These are phyloP conservation scores for Diaporthe aspalathi DNA, from an alignment of 2,329 filamentous ascomycete species.

Conservation along the genomic window DNA sequence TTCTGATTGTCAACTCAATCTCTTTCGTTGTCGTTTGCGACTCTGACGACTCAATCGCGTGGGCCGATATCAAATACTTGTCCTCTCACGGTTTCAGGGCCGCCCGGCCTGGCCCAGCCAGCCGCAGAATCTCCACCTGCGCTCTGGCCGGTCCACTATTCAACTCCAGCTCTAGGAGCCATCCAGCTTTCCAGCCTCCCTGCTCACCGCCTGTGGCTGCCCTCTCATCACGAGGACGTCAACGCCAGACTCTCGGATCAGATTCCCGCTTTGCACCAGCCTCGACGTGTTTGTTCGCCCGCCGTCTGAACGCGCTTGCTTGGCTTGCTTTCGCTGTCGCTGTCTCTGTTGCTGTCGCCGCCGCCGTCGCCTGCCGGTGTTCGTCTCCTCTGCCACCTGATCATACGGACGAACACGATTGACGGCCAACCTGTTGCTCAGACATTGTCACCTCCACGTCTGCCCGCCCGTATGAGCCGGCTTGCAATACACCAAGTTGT, in stretches of 20 bases:
- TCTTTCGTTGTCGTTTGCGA: constrained; percentile 15
- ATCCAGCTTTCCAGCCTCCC: constrained; percentile 34
- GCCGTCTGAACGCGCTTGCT: background rate
- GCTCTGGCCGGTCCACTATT: constrained; percentile 35
- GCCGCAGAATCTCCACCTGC: constrained; percentile 36
- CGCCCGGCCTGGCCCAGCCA: constrained; percentile 32
- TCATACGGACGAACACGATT: background rate
- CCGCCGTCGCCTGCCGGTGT: constrained; percentile 5
- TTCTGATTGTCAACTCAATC: constrained; percentile 20
- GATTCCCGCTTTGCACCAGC: background rate
- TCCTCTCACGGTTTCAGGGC: constrained; percentile 17
- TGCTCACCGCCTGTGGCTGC: constrained; percentile 40
- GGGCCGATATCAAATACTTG: constrained; percentile 27
- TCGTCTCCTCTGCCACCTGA: background rate
- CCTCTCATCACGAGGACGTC: constrained; percentile 36
- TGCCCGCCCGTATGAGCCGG: background rate
- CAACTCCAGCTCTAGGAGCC: constrained; percentile 29
- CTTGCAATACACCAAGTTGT: background rate
- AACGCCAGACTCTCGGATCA: constrained; percentile 8
- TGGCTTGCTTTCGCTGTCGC: background rate
- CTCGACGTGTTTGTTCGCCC: background rate
- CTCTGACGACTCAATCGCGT: background rate
- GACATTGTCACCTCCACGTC: background rate
- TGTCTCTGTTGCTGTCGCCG: background rate
- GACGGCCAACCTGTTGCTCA: background rate